Base-by-base conservation (phyloP, 352 stramenopile genomes). In the Globisporangium cystogenes region DNA sequence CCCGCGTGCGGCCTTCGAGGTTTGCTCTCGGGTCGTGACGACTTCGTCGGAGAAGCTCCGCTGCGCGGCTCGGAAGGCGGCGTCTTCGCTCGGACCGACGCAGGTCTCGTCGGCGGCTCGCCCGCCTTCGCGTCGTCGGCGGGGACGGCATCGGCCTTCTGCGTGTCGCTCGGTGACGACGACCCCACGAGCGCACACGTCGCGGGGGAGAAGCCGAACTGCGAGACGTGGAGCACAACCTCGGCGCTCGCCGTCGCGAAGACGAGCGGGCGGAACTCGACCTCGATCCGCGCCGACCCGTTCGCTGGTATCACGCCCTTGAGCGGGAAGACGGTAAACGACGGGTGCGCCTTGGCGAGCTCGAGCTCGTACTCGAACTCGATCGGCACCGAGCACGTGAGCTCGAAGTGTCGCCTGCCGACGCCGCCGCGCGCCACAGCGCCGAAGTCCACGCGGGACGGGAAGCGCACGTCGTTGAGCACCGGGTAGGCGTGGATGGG, bases 401-500 rank as follows among this genome's bases (percentile, higher is more conserved):
- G 66, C 7, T 80, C 55, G 8, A 91, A 44, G 26, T 73, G 55
- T 0, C 66, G 62, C 7, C 59, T 63, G 7, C 68, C 72, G 16
- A 77, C 73, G 7, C 70, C 43, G 7, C 78, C 74, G 12, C 90
- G 51, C 0, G 76, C 53, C 20, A 89, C 77, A 43, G 57, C 69
- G 10, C 86, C 87, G 72, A 96, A 96, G 67, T 95, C 80, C 55
- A 96, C 77, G 10, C 79, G 64, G 11, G 67, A 59, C 6, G 86
- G 86, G 35, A 96, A 94, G 12, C 29, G 43, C 27, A 93, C 76
- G 47, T 86, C 51, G 51, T 95, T 95, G 36, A 90, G 66, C 21
- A 91, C 84, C 12, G 87, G 87, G 48, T 97, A 97, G 4, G 78
- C 88, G 53, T 97, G 88, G 12, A 97, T 44, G 26, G 87, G 86